phyloP scores from a whole-genome alignment of 2,329 filamentous ascomycete genomes.

The Aspergillus phoenicis region DNA sequence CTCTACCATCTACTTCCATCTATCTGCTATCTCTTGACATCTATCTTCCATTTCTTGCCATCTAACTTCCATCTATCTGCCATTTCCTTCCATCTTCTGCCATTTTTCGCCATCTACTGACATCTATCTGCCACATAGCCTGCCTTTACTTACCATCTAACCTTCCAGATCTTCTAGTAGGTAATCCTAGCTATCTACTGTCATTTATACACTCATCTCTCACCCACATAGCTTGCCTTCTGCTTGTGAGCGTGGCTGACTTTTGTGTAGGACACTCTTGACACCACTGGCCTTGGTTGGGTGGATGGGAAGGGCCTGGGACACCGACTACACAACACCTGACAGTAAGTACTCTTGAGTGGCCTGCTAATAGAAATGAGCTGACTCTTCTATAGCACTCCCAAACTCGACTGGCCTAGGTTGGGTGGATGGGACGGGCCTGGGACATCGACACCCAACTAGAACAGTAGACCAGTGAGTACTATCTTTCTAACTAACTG shows the following conservation, averaged over 20 bases:
- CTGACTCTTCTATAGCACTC: neutral
- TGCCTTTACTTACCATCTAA: neutral
- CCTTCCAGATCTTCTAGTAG: neutral
- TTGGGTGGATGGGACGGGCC: slow-evolving; percentile 12
- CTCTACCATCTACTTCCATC: neutral
- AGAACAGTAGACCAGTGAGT: no score
- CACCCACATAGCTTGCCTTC: no score
- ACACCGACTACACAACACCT: no score
- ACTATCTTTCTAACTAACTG: no score
- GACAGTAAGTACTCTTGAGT: no score
- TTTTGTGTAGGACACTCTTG: no score
- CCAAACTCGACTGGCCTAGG: neutral
- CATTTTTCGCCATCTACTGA: neutral
- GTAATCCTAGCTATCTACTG: neutral
- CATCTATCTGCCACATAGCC: neutral
- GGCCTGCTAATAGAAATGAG: neutral
- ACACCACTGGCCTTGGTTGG: no score
- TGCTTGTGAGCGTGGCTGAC: no score
- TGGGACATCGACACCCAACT: neutral
- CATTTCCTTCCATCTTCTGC: neutral
- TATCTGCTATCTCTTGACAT: neutral
- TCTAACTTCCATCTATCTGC: neutral
- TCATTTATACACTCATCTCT: no score
- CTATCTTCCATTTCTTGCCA: neutral
- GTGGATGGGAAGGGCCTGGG: no score